Conservation (phyloP, 176 grass and related monocot genomes). For the Oryza meridionalis region DNA sequence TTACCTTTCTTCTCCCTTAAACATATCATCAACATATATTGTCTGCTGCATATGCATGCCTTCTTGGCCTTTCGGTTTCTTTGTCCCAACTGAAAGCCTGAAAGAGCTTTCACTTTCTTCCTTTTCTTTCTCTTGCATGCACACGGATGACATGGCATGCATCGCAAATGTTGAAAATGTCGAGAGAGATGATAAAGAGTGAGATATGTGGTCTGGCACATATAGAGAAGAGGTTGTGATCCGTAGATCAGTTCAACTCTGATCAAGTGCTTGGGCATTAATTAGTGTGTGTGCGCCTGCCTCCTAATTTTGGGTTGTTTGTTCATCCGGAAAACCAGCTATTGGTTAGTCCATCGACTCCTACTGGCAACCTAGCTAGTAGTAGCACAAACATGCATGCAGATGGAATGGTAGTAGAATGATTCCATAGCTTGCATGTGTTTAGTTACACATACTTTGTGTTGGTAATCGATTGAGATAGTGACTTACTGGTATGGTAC, state of each 20-base stretch:
- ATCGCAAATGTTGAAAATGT: neutral
- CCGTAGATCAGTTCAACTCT: neutral
- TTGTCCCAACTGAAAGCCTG: neutral
- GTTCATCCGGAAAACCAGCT: slow-evolving; percentile 4
- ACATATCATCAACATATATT: neutral
- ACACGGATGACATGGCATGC: neutral
- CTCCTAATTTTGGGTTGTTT: neutral
- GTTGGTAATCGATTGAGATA: neutral
- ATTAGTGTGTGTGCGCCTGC: neutral
- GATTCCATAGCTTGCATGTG: neutral
- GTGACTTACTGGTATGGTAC: neutral
- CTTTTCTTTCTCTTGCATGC: neutral
- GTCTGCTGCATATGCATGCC: neutral
- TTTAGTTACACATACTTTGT: neutral
- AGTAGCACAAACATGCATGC: neutral
- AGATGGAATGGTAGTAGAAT: neutral
- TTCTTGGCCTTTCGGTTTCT: neutral
- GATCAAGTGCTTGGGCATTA: neutral
- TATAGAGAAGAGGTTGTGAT: neutral
- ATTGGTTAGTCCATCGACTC: neutral
- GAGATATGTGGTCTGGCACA: slow-evolving; percentile 22
- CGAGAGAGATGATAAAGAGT: neutral
- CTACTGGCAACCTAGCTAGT: neutral
- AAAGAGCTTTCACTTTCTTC: neutral
- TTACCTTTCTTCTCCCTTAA: neutral